phyloP scores from a whole-genome alignment of 1,284 basidiomycete genomes.

The Cryptococcus sp. region DNA sequence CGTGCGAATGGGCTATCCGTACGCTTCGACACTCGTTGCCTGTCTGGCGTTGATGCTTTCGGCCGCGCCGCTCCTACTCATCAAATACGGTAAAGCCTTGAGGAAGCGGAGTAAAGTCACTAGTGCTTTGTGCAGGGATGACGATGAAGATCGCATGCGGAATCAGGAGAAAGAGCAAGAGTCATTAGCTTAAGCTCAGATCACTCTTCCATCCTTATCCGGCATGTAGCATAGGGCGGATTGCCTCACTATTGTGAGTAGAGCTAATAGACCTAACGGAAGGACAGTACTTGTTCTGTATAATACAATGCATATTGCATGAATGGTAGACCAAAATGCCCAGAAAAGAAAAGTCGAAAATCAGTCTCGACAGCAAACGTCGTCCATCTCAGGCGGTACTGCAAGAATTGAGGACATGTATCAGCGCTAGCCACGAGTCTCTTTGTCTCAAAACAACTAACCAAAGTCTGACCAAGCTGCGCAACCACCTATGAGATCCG shows the following conservation, averaged over 20 bases:
- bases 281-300: no score
- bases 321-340: no score
- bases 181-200: background rate
- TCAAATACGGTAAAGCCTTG: slow-evolving; percentile 46
- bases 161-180: background rate
- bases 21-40: slow-evolving; percentile 48
- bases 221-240: no score
- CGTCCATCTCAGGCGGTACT: slow-evolving; percentile 27
- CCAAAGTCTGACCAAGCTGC: slow-evolving; percentile 20
- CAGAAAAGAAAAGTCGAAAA: background rate
- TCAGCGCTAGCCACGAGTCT: background rate
- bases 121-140: slow-evolving; percentile 33
- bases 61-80: slow-evolving; percentile 42
- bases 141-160: slow-evolving; percentile 1
- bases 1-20: slow-evolving; percentile 41
- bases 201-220: no score
- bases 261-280: no score
- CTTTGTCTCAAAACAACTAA: slow-evolving; percentile 4
- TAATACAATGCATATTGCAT: no score
- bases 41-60: slow-evolving; percentile 42
- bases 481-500: slow-evolving; percentile 26
- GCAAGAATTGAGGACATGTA: background rate
- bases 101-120: slow-evolving; percentile 47
- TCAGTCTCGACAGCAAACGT: slow-evolving; percentile 24
- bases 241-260: no score